Conservation (phyloP, 495 filamentous ascomycete genomes). For the Halenospora varia region DNA sequence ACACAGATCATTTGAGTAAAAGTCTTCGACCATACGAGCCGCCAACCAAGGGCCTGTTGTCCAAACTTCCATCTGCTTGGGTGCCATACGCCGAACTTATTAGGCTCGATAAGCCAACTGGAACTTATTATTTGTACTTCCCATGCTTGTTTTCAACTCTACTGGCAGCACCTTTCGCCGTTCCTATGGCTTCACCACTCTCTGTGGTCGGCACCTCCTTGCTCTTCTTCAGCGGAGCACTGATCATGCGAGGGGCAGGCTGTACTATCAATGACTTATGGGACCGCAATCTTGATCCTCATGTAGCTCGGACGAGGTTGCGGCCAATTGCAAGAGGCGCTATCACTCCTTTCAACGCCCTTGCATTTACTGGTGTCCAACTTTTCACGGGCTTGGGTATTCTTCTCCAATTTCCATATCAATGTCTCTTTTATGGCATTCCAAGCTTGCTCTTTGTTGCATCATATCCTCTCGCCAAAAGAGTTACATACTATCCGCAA, state of each 20-base stretch:
- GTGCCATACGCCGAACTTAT: slow-evolving; percentile 93
- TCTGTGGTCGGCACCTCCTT: slow-evolving; percentile 58
- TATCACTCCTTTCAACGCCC: slow-evolving; percentile 65
- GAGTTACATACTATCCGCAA: slow-evolving; percentile 93
- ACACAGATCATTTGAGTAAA: not conserved
- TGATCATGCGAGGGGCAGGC: slow-evolving; percentile 97
- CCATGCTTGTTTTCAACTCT: slow-evolving; percentile 91
- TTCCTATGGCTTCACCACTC: slow-evolving; percentile 53
- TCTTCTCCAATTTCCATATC: slow-evolving; percentile 79
- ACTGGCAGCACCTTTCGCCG: slow-evolving; percentile 56
- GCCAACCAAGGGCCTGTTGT: slow-evolving; percentile 73
- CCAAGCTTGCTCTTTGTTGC: slow-evolving; percentile 80
- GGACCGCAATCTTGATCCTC: slow-evolving; percentile 89
- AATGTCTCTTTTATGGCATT: slow-evolving; percentile 82
- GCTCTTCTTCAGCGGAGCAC: slow-evolving; percentile 81
- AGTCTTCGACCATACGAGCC: slow-evolving; percentile 48
- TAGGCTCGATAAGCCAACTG: slow-evolving; percentile 90
- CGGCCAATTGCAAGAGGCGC: slow-evolving; percentile 88
- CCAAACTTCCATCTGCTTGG: slow-evolving; percentile 67
- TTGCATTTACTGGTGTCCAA: slow-evolving; percentile 81
- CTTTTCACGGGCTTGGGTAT: slow-evolving; percentile 76
- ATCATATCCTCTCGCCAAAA: slow-evolving; percentile 86
- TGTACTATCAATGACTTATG: slow-evolving; percentile 97
- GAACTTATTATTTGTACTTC: slow-evolving; percentile 94
- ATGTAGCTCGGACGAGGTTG: slow-evolving; percentile 81